Evolutionary conservation across 495 filamentous ascomycete genomes (phyloP), one percentile per base, ranked within the genome.

Genomic region (Podospora conica): DNA sequence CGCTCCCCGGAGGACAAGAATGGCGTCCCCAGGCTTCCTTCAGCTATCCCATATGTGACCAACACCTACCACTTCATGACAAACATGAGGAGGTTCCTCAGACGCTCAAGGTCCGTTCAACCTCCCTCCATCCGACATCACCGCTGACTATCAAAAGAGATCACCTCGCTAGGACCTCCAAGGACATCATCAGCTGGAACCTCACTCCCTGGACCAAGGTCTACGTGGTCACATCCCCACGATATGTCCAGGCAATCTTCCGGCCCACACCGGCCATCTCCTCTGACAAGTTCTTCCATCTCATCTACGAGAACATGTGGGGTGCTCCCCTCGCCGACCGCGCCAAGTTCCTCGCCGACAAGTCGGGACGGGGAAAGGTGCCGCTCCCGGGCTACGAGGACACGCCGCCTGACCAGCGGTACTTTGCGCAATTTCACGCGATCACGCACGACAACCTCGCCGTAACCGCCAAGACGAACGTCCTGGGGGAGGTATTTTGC

Each of bases 261-360:
- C 53, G 62, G 9, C 9, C n/a, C 15, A 15, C 25, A 0, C 62
- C 62, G 9, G 29, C n/a, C 62, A 18, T 64, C 20, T 24, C 10
- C 21, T 64, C 29, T 10, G 53, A 64, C n/a, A 23, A 15, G 12
- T 64, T 58, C 9, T 24, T 64, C 20, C 53, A 57, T 15, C 15
- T 31, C 53, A 40, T 12, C n/a, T 12, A 22, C 53, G 31, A 33
- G 48, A 29, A 31, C 40, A 22, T 54, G n/a, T 48, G 12, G 59
- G 65, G 53, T 53, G 33, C 53, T 3, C 33, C 65, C 0, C 65
- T 53, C 22, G 10, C 27, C 27, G 65, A 66, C 20, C 9, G 56
- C n/a, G 65, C 25, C 65, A 66, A 66, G 23, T 66, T 66, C 22
- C 29, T 29, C 12, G 25, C 57, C 59, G 65, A 66, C 60, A 60